Percentiles rank a stretch among this genome's conserved stretches.
Conservation (phyloP, 2,329 filamentous ascomycete genomes). For the Metarhizium album region DNA sequence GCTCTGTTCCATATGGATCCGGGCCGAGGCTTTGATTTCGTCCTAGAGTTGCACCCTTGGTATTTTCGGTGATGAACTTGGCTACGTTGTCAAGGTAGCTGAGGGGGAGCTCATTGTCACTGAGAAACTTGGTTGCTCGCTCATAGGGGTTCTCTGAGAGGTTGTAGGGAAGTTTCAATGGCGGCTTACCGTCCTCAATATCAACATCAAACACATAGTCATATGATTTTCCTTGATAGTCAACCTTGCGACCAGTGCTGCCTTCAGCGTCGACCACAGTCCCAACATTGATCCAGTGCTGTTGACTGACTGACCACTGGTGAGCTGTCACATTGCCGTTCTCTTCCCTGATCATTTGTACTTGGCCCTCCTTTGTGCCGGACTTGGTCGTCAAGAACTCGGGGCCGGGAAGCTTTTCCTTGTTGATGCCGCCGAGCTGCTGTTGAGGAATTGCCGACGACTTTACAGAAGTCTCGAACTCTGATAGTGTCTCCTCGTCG, state of each 20-base stretch:
- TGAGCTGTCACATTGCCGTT: conserved; percentile 80
- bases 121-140: conserved; percentile 80
- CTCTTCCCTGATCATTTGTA: conserved; percentile 77
- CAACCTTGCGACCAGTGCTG: conserved; percentile 67
- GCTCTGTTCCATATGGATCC: conserved; percentile 71
- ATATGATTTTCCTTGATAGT: conserved; percentile 77
- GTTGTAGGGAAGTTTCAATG: conserved; percentile 90
- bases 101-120: conserved; percentile 78
- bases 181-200: conserved; percentile 86
- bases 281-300: conserved; percentile 80
- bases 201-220: conserved; percentile 97
- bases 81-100: conserved; percentile 85
- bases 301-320: conserved; percentile 64
- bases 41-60: conserved; percentile 75
- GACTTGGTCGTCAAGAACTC: conserved; percentile 73
- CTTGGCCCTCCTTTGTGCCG: conserved; percentile 93
- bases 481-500: conserved; percentile 52
- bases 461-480: conserved; percentile 75
- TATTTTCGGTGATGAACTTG: conserved; percentile 85
- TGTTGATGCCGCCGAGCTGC: conserved; percentile 74
- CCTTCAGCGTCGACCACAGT: conserved; percentile 85
- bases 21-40: conserved; percentile 41
- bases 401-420: conserved; percentile 80
- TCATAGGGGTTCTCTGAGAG: conserved; percentile 88
- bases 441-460: conserved; percentile 81